A percentile compares a stretch with the other conserved stretches of the same genome.
Conservation (phyloP, 2,329 filamentous ascomycete species). For the Exophiala xenobiotica region DNA sequence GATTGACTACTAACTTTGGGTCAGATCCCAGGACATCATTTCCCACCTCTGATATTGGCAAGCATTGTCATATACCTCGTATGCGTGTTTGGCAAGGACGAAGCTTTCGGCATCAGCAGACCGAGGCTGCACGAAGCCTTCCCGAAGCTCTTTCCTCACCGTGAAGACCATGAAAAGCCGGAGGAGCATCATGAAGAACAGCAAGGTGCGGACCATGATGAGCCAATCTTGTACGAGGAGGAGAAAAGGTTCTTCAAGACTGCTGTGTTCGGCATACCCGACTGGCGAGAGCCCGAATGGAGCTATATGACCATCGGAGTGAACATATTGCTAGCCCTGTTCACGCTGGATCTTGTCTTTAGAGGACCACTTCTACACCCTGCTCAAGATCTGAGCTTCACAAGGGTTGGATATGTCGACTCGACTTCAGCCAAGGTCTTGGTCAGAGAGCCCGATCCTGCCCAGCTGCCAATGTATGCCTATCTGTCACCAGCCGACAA, state of each 20-base stretch:
- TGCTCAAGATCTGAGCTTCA: constrained; percentile 75
- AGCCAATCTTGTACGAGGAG: constrained; percentile 61
- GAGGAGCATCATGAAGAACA: constrained; percentile 35
- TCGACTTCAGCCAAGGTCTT: constrained; percentile 75
- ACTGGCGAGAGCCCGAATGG: constrained; percentile 63
- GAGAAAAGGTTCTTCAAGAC: constrained; percentile 62
- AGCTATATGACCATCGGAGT: constrained; percentile 69
- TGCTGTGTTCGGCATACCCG: constrained; percentile 74
- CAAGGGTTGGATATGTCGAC: constrained; percentile 83
- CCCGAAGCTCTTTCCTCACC: constrained; percentile 19
- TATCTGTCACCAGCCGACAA: constrained; percentile 48
- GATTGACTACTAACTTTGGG: background rate
- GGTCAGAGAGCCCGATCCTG: constrained; percentile 76
- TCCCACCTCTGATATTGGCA: constrained; percentile 40
- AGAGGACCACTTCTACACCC: constrained; percentile 69
- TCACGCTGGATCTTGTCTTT: constrained; percentile 76
- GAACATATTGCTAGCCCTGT: constrained; percentile 67
- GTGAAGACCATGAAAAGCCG: constrained; percentile 22
- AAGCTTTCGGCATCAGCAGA: constrained; percentile 20
- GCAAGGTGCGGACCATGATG: constrained; percentile 59
- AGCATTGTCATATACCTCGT: constrained; percentile 48
- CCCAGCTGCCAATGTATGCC: constrained; percentile 72
- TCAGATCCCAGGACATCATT: constrained; percentile 42
- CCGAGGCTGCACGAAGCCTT: constrained; percentile 22
- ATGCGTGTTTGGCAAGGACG: constrained; percentile 32